These are phyloP conservation scores for Cubamyces lactineus DNA, from an alignment of 768 basidiomycete species.

Conservation along the genomic window DNA sequence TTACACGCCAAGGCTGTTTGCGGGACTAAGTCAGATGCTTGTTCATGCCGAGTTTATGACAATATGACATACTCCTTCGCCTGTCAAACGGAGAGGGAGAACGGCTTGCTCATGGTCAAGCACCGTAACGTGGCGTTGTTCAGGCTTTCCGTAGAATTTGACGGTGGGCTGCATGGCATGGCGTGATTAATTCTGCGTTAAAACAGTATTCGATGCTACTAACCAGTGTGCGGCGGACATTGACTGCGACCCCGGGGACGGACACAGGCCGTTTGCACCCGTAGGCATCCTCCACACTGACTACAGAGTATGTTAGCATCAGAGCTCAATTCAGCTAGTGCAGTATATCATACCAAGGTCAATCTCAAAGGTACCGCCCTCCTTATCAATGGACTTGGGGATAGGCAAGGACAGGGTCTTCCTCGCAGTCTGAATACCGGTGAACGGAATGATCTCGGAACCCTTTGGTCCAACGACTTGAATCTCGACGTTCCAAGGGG, in stretches of 20 bases:
- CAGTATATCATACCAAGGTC: conserved; percentile 58
- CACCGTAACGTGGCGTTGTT: conserved; percentile 60
- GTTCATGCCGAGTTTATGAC: neutral
- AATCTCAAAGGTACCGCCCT: conserved; percentile 80
- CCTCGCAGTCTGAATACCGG: conserved; percentile 56
- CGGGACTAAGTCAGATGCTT: neutral
- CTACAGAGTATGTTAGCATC: conserved; percentile 37
- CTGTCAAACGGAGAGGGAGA: conserved; percentile 85
- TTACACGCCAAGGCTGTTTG: conserved; percentile 83
- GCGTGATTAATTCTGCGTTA: neutral
- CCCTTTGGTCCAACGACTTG: conserved; percentile 76
- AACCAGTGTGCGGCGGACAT: conserved; percentile 82
- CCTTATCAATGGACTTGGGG: conserved; percentile 62
- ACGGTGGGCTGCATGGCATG: conserved; percentile 72
- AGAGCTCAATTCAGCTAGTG: no score
- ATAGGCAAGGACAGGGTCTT: conserved; percentile 68
- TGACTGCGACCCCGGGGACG: conserved; percentile 79
- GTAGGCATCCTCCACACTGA: conserved; percentile 86
- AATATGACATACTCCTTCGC: conserved; percentile 71
- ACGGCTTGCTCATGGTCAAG: conserved; percentile 73
- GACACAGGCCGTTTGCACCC: conserved; percentile 80
- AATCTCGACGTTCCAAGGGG: conserved; percentile 88
- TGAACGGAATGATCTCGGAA: conserved; percentile 59
- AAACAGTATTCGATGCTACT: conserved; percentile 26
- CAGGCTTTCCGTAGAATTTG: conserved; percentile 75